Conservation (phyloP, 257 asterid genomes). For the Henckelia pumila region DNA sequence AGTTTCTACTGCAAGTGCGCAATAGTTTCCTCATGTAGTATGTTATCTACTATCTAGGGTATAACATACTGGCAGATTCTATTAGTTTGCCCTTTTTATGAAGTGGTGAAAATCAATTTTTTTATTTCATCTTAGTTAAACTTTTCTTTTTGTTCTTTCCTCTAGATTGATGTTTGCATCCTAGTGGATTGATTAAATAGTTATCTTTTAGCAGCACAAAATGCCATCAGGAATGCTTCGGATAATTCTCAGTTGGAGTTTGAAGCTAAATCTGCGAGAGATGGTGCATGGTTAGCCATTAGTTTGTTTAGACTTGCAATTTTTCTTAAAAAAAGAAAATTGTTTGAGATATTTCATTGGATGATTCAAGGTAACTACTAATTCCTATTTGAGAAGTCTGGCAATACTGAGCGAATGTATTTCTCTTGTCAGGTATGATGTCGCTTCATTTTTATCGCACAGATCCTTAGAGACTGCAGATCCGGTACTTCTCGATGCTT, state of each 20-base stretch:
- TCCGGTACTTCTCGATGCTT: constrained; percentile 65
- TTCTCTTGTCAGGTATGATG: constrained; percentile 67
- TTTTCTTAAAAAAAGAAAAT: background rate
- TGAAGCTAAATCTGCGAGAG: constrained; percentile 70
- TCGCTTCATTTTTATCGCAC: constrained; percentile 63
- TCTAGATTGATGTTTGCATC: background rate
- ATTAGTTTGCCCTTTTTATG: background rate
- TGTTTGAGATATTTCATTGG: constrained; percentile 13
- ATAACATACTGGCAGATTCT: background rate
- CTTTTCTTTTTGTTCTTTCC: background rate
- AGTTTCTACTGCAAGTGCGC: background rate
- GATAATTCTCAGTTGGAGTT: constrained; percentile 56
- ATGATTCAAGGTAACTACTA: constrained; percentile 5
- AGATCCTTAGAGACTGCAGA: constrained; percentile 68
- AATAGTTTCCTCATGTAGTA: no score
- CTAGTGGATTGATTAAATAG: constrained; percentile 4
- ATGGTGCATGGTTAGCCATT: constrained; percentile 66
- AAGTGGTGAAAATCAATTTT: background rate
- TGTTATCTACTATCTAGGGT: no score
- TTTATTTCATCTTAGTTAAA: background rate
- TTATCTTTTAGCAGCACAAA: constrained; percentile 34
- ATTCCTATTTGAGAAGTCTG: constrained; percentile 5
- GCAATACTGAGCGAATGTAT: constrained; percentile 11
- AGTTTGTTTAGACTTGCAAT: constrained; percentile 25
- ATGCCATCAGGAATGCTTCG: constrained; percentile 37